A percentile compares a stretch with the other conserved stretches of the same genome.
Conservation (phyloP, 1,139 yeast species). For the Kodamaea suecica region DNA sequence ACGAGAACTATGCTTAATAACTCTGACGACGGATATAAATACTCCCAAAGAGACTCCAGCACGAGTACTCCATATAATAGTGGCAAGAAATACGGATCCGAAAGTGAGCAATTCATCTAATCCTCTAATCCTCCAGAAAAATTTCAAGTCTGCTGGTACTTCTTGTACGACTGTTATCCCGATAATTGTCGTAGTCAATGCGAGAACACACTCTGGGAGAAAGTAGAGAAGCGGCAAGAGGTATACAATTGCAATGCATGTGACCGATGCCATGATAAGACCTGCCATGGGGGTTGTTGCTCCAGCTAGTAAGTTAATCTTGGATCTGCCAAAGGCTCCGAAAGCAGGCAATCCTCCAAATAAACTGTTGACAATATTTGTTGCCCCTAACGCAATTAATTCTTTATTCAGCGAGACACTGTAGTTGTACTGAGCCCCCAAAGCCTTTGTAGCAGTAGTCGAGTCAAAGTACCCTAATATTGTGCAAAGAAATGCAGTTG, state of each 20-base stretch:
- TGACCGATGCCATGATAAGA: slow-evolving; percentile 25
- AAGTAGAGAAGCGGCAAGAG: slow-evolving; percentile 26
- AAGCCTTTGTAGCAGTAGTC: slow-evolving; percentile 32
- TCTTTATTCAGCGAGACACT: slow-evolving; percentile 33
- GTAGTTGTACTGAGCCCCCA: slow-evolving; percentile 31
- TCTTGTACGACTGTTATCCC: slow-evolving; percentile 37
- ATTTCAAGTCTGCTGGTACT: slow-evolving; percentile 28
- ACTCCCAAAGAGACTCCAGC: slow-evolving; percentile 33
- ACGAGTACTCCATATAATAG: slow-evolving; percentile 32
- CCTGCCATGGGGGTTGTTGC: slow-evolving; percentile 35
- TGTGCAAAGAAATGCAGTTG: slow-evolving; percentile 31
- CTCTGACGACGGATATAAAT: slow-evolving; percentile 26
- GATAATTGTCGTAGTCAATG: slow-evolving; percentile 34
- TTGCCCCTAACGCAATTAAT: slow-evolving; percentile 31
- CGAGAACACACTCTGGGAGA: slow-evolving; percentile 34
- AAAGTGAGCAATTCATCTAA: slow-evolving; percentile 31
- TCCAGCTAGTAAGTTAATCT: slow-evolving; percentile 32
- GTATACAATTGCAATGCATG: slow-evolving; percentile 23
- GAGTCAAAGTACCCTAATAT: slow-evolving; percentile 35
- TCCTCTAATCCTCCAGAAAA: slow-evolving; percentile 30
- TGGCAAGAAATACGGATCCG: slow-evolving; percentile 21
- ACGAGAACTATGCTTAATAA: slow-evolving; percentile 27
- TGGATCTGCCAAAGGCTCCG: slow-evolving; percentile 38
- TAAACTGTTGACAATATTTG: slow-evolving; percentile 27
- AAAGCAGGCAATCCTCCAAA: slow-evolving; percentile 35